Conservation (phyloP, 257 asterid genomes). For the Asclepias syriaca region DNA sequence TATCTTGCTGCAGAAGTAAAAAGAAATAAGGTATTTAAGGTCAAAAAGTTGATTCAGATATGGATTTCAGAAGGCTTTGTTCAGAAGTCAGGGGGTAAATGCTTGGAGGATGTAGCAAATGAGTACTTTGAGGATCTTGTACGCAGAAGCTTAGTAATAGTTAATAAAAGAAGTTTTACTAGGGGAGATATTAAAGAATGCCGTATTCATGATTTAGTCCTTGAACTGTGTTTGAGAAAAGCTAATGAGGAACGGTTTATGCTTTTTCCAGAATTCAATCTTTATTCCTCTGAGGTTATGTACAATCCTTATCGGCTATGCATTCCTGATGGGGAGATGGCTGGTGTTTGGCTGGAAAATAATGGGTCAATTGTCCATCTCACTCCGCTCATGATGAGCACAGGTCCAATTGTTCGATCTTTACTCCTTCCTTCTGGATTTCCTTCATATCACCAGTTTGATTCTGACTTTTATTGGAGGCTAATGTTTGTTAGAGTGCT, state of each 20-base stretch:
- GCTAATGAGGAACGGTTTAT: not conserved
- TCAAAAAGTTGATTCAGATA: not conserved
- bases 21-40: not conserved
- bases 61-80: constrained; percentile 21
- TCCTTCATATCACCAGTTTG: not conserved
- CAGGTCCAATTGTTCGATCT: not conserved
- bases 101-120: constrained; percentile 2
- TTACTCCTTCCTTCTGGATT: not conserved
- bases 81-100: not conserved
- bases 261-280: too few species aligned
- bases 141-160: constrained; percentile 10
- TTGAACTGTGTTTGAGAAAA: not conserved
- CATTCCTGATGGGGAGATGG: not conserved
- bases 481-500: not conserved
- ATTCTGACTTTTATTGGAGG: too few species aligned
- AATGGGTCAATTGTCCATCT: not conserved
- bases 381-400: not conserved
- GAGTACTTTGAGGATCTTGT: constrained; percentile 13
- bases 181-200: constrained; percentile 9
- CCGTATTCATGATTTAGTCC: constrained; percentile 11
- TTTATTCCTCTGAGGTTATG: not conserved
- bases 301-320: not conserved
- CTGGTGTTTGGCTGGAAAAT: not conserved
- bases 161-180: not conserved
- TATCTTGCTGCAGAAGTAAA: constrained; percentile 8